Percentiles rank a stretch among this genome's conserved stretches.
Evolutionary conservation across 2,329 filamentous ascomycete species (phyloP).

Genomic region (Cladosporium colombiae): DNA sequence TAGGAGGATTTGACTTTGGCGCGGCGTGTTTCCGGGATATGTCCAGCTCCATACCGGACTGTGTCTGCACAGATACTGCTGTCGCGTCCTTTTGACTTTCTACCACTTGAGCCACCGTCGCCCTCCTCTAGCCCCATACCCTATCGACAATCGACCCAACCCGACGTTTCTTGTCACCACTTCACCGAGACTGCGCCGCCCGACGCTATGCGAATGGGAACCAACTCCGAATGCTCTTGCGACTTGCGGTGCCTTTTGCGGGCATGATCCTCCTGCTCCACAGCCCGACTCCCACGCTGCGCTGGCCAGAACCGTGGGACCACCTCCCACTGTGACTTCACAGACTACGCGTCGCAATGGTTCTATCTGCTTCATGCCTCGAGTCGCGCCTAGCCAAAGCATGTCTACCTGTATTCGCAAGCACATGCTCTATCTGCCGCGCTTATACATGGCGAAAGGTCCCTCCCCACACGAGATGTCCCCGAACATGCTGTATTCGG

Average conservation of each 20-base stretch:
- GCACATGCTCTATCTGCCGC: neutral
- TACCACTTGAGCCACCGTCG: neutral
- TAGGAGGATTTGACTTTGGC: conserved; percentile 2
- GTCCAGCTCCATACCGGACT: neutral
- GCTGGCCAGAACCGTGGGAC: conserved; percentile 2
- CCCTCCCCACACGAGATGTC: neutral
- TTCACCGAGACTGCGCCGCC: conserved; percentile 10
- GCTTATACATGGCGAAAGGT: neutral
- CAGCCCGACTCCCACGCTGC: neutral
- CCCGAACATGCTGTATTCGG: neutral
- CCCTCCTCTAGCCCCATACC: neutral
- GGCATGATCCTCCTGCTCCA: neutral
- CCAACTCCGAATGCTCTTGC: neutral
- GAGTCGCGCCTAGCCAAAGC: conserved; percentile 10
- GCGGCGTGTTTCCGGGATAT: conserved; percentile 17
- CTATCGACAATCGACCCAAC: neutral
- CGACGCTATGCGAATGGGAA: conserved; percentile 8
- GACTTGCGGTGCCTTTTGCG: neutral
- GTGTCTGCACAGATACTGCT: neutral
- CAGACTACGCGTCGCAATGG: neutral
- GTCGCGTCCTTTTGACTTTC: neutral
- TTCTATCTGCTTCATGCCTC: neutral
- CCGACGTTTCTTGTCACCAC: conserved; percentile 1
- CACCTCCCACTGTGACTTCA: neutral
- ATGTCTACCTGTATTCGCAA: neutral